Conservation (phyloP, 352 stramenopile genomes). For the Thalassiosira hispida region DNA sequence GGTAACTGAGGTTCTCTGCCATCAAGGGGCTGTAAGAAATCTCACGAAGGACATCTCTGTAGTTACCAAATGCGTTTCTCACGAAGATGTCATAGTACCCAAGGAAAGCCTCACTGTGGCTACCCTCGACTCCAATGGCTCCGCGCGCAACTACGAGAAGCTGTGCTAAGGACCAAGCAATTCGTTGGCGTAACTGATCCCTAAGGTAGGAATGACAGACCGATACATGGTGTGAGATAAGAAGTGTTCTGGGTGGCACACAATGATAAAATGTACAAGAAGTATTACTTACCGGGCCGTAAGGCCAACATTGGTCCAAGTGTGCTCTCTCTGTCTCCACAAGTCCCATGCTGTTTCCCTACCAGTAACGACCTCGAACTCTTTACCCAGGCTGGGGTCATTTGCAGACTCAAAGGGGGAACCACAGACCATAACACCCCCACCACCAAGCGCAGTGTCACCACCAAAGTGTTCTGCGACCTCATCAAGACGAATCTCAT, state of each 20-base stretch:
- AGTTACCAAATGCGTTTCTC: conserved; percentile 83
- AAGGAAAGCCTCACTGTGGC: conserved; percentile 70
- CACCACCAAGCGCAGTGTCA: conserved; percentile 19
- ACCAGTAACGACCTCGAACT: conserved; percentile 48
- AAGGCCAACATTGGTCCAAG: conserved; percentile 37
- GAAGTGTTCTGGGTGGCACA: no score
- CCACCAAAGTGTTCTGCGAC: conserved; percentile 59
- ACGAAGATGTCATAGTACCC: conserved; percentile 86
- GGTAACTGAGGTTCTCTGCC: conserved; percentile 79
- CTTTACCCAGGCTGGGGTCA: conserved; percentile 40
- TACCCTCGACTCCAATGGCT: conserved; percentile 26
- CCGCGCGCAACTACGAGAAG: conserved; percentile 56
- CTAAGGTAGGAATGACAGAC: no score
- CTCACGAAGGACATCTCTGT: conserved; percentile 79
- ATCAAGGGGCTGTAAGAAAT: conserved; percentile 81
- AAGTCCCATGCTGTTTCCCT: conserved; percentile 50
- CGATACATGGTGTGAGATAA: no score
- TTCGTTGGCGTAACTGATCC: conserved; percentile 83
- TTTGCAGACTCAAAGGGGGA: conserved; percentile 63
- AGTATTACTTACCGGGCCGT: no score
- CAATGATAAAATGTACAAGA: no score
- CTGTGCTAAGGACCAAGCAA: conserved; percentile 84
- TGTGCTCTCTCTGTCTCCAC: conserved; percentile 35
- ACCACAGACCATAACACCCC: conserved; percentile 64
- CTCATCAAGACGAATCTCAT: conserved; percentile 56